Percentiles rank a stretch among this genome's conserved stretches.
These are phyloP conservation scores for Backusella luteola DNA, from an alignment of 192 early-diverging fungal genomes.

Conservation along the genomic window DNA sequence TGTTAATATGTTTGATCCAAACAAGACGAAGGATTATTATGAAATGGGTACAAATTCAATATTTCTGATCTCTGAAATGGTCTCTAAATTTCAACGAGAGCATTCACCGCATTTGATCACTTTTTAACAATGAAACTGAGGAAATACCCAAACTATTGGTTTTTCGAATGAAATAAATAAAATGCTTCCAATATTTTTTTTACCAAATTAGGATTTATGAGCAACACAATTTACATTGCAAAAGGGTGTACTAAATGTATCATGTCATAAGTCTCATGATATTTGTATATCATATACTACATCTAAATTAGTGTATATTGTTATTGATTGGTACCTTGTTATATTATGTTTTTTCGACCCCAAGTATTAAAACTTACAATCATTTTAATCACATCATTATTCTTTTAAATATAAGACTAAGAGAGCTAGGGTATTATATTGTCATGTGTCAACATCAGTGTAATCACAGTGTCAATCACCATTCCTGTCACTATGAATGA, in stretches of 20 bases:
- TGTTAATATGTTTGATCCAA: conserved; percentile 30
- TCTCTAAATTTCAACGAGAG: conserved; percentile 2
- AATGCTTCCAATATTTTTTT: background rate
- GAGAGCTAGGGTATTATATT: background rate
- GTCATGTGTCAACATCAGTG: background rate
- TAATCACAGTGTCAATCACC: background rate
- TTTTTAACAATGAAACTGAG: background rate
- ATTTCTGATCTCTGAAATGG: conserved; percentile 16
- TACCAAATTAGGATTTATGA: background rate
- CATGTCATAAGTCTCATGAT: background rate
- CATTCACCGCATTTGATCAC: background rate
- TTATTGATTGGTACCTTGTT: background rate
- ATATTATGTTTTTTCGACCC: no score
- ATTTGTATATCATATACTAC: background rate
- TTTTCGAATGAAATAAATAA: no score
- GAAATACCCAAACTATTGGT: background rate
- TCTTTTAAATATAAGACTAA: background rate
- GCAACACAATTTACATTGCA: background rate
- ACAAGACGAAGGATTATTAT: conserved; percentile 24
- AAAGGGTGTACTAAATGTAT: background rate
- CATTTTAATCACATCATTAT: background rate
- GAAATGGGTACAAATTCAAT: conserved; percentile 11
- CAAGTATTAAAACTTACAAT: background rate
- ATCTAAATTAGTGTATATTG: background rate
- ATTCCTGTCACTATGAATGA: background rate